Conservation (phyloP, 2,329 filamentous ascomycete genomes). For the Diaporthe sp. region DNA sequence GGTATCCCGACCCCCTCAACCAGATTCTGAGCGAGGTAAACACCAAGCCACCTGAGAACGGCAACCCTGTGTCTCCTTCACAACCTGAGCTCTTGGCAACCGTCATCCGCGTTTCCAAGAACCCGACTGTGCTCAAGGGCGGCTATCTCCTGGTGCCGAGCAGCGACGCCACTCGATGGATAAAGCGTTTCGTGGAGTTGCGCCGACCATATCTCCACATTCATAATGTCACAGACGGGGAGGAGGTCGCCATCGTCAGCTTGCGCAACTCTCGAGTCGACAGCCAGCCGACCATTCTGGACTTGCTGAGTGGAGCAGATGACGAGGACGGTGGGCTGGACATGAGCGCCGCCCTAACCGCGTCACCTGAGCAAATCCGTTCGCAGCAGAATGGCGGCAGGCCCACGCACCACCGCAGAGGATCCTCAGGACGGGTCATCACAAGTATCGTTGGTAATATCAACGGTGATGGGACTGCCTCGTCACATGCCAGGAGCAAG, state of each 20-base stretch:
- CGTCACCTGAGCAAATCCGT: slow-evolving; percentile 30
- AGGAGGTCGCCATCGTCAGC: slow-evolving; percentile 91
- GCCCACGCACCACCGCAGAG: slow-evolving; percentile 59
- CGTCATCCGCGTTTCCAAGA: slow-evolving; percentile 83
- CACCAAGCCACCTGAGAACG: slow-evolving; percentile 76
- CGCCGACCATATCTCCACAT: slow-evolving; percentile 92
- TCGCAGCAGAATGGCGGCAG: slow-evolving; percentile 47
- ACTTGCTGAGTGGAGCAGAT: slow-evolving; percentile 67
- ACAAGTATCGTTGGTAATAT: slow-evolving; percentile 62
- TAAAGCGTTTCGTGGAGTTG: slow-evolving; percentile 92
- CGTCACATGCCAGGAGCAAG: slow-evolving; percentile 28
- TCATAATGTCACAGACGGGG: slow-evolving; percentile 85
- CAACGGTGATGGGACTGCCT: slow-evolving; percentile 23
- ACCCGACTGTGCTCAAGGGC: slow-evolving; percentile 82
- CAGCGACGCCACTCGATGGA: slow-evolving; percentile 84
- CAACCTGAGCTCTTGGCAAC: slow-evolving; percentile 78
- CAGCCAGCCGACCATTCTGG: slow-evolving; percentile 87
- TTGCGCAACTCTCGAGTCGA: slow-evolving; percentile 91
- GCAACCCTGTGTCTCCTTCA: slow-evolving; percentile 58
- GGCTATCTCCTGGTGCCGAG: slow-evolving; percentile 90
- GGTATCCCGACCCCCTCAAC: slow-evolving; percentile 65
- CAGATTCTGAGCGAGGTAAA: slow-evolving; percentile 69
- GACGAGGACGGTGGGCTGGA: slow-evolving; percentile 41
- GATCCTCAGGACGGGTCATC: slow-evolving; percentile 62
- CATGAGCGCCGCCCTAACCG: slow-evolving; percentile 31